A percentile compares a stretch with the other conserved stretches of the same genome.
phyloP scores from a whole-genome alignment of 768 basidiomycete genomes.

The Cystofilobasidium macerans region DNA sequence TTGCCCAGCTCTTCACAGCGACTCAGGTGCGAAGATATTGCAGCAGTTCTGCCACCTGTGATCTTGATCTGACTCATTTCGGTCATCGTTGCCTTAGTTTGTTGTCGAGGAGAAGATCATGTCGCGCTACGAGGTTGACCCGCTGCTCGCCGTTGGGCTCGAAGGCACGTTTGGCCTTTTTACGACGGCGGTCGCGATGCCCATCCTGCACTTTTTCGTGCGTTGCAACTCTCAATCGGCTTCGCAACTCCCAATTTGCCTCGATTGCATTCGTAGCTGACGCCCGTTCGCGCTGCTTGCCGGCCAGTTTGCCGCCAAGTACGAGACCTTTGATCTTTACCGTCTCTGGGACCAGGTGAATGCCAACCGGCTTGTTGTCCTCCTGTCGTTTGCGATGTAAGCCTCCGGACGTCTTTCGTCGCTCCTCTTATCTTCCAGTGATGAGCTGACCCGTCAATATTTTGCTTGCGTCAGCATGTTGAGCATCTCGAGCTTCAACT shows the following conservation, averaged over 20 bases:
- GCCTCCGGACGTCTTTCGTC: not conserved
- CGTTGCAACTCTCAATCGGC: not conserved
- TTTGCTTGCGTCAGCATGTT: too few species aligned
- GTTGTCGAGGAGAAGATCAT: slow-evolving; percentile 96
- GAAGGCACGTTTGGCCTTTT: slow-evolving; percentile 85
- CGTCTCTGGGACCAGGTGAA: slow-evolving; percentile 85
- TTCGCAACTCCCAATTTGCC: too few species aligned
- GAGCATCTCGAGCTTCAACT: slow-evolving; percentile 67
- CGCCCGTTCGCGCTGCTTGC: too few species aligned
- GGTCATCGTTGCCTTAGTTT: slow-evolving; percentile 6
- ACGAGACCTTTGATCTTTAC: slow-evolving; percentile 66
- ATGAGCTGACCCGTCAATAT: too few species aligned
- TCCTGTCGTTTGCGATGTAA: slow-evolving; percentile 10
- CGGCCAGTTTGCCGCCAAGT: slow-evolving; percentile 40
- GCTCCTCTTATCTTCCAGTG: slow-evolving; percentile 8
- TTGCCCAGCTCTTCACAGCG: slow-evolving; percentile 47
- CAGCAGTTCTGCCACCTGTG: slow-evolving; percentile 45
- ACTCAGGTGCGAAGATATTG: slow-evolving; percentile 33
- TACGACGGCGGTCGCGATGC: slow-evolving; percentile 67
- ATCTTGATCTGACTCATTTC: slow-evolving; percentile 28
- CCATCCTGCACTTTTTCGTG: slow-evolving; percentile 48
- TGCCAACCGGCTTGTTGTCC: slow-evolving; percentile 52
- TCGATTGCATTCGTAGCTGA: too few species aligned
- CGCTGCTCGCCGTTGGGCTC: slow-evolving; percentile 76
- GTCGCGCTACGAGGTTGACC: slow-evolving; percentile 70